Conservation (phyloP, 164 flowering plant genomes). For the Litsea cubeba region DNA sequence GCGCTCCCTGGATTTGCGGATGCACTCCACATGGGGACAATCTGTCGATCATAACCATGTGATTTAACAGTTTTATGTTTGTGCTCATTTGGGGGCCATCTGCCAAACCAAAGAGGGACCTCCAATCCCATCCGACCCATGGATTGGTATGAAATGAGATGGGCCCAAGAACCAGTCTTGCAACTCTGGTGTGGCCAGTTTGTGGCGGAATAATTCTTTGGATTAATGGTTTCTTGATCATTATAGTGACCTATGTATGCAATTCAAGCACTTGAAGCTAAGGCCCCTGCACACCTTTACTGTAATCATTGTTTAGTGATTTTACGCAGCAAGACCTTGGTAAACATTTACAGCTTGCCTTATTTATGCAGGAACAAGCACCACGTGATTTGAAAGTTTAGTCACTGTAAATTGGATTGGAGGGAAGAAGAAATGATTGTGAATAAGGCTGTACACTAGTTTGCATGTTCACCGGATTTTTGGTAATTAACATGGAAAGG, state of each 20-base stretch:
- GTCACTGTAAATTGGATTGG: constrained; percentile 21
- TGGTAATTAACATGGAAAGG: constrained; percentile 23
- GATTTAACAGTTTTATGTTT: too few relatives aligned
- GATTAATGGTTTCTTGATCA: neutral
- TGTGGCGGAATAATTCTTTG: neutral
- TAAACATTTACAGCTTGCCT: neutral
- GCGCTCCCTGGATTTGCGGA: too few relatives aligned
- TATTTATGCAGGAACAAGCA: constrained; percentile 26
- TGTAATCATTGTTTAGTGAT: too few relatives aligned
- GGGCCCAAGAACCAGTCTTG: neutral
- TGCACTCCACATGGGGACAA: too few relatives aligned
- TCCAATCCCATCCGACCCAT: neutral
- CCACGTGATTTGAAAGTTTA: neutral
- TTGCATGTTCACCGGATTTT: constrained; percentile 19
- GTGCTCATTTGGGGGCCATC: too few relatives aligned
- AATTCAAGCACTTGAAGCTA: neutral
- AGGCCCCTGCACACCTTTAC: neutral
- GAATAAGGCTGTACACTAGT: constrained; percentile 47
- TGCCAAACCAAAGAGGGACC: neutral
- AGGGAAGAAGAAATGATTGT: constrained; percentile 27
- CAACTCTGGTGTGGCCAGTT: neutral
- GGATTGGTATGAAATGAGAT: neutral
- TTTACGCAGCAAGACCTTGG: neutral
- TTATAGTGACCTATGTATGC: too few relatives aligned
- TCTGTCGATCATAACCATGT: too few relatives aligned